These are phyloP conservation scores for Ramalina peruviana DNA, from an alignment of 495 filamentous ascomycete genomes.

Conservation along the genomic window DNA sequence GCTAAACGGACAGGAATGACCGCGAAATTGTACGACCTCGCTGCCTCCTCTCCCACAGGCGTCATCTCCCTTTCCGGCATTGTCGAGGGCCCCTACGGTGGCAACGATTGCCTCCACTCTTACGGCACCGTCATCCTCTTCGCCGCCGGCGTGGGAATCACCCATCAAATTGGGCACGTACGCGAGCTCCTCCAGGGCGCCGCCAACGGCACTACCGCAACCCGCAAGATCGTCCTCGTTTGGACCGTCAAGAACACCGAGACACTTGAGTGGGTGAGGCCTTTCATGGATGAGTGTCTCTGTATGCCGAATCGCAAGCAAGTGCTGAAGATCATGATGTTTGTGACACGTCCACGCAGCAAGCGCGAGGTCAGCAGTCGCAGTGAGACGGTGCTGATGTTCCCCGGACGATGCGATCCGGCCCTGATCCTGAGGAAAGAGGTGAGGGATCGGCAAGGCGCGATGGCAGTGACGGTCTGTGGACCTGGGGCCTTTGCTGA, in stretches of 20 bases:
- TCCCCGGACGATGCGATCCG: conserved; percentile 51
- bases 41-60: conserved; percentile 42
- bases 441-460: conserved; percentile 61
- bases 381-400: conserved; percentile 80
- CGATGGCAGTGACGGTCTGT: conserved; percentile 76
- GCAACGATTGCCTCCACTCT: conserved; percentile 48
- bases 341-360: conserved; percentile 71
- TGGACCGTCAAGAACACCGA: conserved; percentile 87
- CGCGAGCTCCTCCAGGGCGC: conserved; percentile 60
- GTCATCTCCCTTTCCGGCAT: conserved; percentile 46
- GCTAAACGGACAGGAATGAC: conserved; percentile 74
- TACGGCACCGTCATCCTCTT: conserved; percentile 82
- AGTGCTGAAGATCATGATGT: conserved; percentile 70
- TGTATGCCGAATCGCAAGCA: conserved; percentile 70
- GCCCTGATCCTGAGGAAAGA: conserved; percentile 58
- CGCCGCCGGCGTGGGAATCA: conserved; percentile 79
- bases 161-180: conserved; percentile 69
- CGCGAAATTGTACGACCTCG: conserved; percentile 55
- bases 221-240: conserved; percentile 64
- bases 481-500: conserved; percentile 83
- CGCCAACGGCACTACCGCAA: conserved; percentile 55
- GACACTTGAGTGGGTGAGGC: conserved; percentile 80
- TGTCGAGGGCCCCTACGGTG: conserved; percentile 76
- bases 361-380: conserved; percentile 70
- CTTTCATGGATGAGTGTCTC: conserved; percentile 92